Conservation (phyloP, 495 filamentous ascomycete species). For the Parathielavia hyrcaniae region DNA sequence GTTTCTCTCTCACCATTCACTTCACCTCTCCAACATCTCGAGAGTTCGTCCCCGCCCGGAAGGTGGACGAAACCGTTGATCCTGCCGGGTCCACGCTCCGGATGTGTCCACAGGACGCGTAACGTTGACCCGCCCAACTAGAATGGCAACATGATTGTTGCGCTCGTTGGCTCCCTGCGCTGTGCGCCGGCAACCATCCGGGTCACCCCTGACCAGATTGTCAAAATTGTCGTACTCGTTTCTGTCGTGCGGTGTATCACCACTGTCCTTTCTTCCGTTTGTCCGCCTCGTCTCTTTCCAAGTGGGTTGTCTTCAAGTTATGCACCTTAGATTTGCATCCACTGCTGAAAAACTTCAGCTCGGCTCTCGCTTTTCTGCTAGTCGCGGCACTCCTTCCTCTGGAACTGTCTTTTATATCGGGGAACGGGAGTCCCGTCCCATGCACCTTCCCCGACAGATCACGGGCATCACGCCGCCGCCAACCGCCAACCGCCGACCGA, state of each 20-base stretch:
- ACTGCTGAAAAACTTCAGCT: too few relatives aligned
- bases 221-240: not conserved
- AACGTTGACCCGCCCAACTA: not conserved
- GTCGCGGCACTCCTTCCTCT: not conserved
- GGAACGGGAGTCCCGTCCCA: not conserved
- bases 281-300: not conserved
- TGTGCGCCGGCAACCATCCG: not conserved
- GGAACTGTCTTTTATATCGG: not conserved
- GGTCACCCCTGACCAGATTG: not conserved
- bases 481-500: not conserved
- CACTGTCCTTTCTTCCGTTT: constrained; percentile 3
- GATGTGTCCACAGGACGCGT: not conserved
- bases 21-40: too few relatives aligned
- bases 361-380: not conserved
- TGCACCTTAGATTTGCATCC: not conserved
- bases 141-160: not conserved
- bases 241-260: constrained; percentile 1
- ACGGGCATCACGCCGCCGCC: too few relatives aligned
- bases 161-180: not conserved
- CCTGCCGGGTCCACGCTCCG: too few relatives aligned
- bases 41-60: too few relatives aligned
- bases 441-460: not conserved
- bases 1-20: too few relatives aligned
- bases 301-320: not conserved
- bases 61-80: too few relatives aligned